Conservation (phyloP, 2,329 filamentous ascomycete species). For the Bretziella fagacearum region DNA sequence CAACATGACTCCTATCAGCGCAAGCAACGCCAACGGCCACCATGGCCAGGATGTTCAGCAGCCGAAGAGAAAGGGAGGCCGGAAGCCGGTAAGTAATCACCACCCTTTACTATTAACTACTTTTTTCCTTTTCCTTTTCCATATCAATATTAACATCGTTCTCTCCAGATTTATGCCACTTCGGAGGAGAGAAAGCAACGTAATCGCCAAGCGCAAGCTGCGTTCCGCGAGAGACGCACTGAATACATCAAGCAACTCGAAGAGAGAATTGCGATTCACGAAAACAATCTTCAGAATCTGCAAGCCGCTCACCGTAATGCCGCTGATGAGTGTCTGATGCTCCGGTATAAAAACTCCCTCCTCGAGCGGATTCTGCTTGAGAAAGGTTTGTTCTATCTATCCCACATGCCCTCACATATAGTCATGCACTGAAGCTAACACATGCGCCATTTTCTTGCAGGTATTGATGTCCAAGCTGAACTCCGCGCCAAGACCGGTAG, state of each 20-base stretch:
- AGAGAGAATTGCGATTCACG: constrained; percentile 91
- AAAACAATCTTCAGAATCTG: constrained; percentile 79
- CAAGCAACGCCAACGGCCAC: constrained; percentile 18
- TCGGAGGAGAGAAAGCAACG: constrained; percentile 97
- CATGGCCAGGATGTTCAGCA: constrained; percentile 38
- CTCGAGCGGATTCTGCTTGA: constrained; percentile 89
- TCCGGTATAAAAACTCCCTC: constrained; percentile 95
- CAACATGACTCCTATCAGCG: constrained; percentile 7
- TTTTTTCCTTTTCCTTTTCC: not conserved
- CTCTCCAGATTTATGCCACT: constrained; percentile 94
- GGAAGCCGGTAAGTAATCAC: constrained; percentile 63
- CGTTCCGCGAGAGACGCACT: constrained; percentile 87
- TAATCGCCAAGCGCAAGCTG: constrained; percentile 91
- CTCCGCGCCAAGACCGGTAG: constrained; percentile 82
- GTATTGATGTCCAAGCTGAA: constrained; percentile 94
- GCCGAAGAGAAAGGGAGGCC: constrained; percentile 91
- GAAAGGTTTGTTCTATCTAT: constrained; percentile 53
- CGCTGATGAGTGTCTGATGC: constrained; percentile 92
- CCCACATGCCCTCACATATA: not conserved
- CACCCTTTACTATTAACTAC: constrained; percentile 6
- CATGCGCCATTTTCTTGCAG: constrained; percentile 26
- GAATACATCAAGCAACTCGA: constrained; percentile 99
- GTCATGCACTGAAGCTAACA: constrained; percentile 10
- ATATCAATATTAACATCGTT: not conserved
- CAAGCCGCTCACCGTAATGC: constrained; percentile 89